phyloP scores from a whole-genome alignment of 2,329 filamentous ascomycete species.

The Xylariaceae sp. region DNA sequence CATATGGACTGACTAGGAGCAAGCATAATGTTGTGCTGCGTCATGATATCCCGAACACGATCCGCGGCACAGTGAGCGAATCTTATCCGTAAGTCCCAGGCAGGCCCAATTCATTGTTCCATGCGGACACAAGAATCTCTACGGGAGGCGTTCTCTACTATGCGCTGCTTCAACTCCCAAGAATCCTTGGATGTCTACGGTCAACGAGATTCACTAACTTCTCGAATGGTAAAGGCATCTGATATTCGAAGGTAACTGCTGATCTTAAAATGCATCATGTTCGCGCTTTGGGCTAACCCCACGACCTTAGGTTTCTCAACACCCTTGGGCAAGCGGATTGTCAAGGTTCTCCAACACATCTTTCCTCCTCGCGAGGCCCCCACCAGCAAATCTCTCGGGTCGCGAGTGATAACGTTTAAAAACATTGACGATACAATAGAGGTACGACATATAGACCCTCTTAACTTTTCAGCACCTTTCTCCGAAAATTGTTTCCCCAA shows the following conservation, averaged over 20 bases:
- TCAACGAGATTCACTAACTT: background rate
- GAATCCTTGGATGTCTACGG: background rate
- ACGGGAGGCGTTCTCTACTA: background rate
- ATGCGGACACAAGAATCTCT: background rate
- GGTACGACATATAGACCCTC: slow-evolving; percentile 11
- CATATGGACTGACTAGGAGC: slow-evolving; percentile 1
- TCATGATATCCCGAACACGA: slow-evolving; percentile 82
- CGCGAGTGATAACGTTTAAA: slow-evolving; percentile 85
- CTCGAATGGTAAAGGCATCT: slow-evolving; percentile 59
- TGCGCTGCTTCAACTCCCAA: background rate
- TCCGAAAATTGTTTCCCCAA: background rate
- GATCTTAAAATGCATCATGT: background rate
- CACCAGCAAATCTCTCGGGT: slow-evolving; percentile 66
- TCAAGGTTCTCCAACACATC: slow-evolving; percentile 86
- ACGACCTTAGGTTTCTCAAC: slow-evolving; percentile 60
- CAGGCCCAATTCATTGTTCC: background rate
- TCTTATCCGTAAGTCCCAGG: slow-evolving; percentile 49
- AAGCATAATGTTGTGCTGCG: slow-evolving; percentile 79
- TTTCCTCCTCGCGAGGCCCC: slow-evolving; percentile 82
- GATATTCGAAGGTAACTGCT: slow-evolving; percentile 67
- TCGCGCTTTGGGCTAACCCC: background rate
- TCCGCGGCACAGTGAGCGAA: slow-evolving; percentile 74
- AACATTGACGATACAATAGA: slow-evolving; percentile 93
- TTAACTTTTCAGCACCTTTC: background rate
- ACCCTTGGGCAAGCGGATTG: slow-evolving; percentile 71